Base-by-base conservation (phyloP, 768 basidiomycete species). In the Gelatoporia subvermispora region DNA sequence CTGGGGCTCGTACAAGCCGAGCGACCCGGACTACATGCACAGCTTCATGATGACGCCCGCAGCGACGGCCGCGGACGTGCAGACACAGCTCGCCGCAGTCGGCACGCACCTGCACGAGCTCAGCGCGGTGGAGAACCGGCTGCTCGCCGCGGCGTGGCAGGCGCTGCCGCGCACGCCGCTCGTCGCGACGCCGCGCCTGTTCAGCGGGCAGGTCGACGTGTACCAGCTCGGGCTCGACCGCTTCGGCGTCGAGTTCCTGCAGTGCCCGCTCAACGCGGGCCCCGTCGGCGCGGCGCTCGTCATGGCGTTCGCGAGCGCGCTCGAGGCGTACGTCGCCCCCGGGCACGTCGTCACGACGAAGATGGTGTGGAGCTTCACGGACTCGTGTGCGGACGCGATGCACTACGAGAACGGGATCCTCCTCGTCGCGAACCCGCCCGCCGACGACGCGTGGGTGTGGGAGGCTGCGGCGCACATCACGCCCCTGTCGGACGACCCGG, bases 341-440 rank as follows among this genome's bases (percentile, higher is more conserved):
- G 38, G 38, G n/a, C 38, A 39, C 38, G 38, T 39, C 7, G n/a
- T 39, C 38, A 39, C 38, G 38, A 39, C 38, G 38, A 39, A 39
- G 38, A 39, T 39, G 38, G 38, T 39, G 38, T 39, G 38, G 38
- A 39, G 38, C 21, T 39, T 39, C 38, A 39, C 38, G n/a, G 38
- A 39, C 38, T 39, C 38, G 21, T 21, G n/a, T 8, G n/a, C 7
- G 38, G 38, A 39, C 38, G 38, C 38, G 38, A 39, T 39, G 38
- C 38, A 39, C 38, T 39, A 39, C 21, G 38, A 39, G 38, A 39
- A 39, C 38, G 38, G 38, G 7, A 39, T 39, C 38, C 38, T 39
- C 8, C 38, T 39, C 8, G 38, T 39, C 21, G 38, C 38, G 21
- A 21, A 39, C 16, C n/a, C 21, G n/a, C 38, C 38, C n/a, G 38